Evolutionary conservation across 1,139 yeast species (phyloP).

Genomic region (Debaryomyces coudertii): DNA sequence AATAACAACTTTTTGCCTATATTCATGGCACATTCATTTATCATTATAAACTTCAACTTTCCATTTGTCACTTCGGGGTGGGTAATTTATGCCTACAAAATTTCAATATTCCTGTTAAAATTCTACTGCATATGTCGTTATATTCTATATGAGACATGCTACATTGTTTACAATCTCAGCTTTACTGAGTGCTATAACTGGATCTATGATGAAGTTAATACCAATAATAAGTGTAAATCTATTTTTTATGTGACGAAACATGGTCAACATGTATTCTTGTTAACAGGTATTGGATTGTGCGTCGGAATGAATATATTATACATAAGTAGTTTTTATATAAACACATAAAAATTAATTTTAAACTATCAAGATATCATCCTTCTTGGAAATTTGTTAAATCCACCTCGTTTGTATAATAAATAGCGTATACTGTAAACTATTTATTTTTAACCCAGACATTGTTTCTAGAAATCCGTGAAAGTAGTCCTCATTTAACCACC

Average conservation of each 20-base stretch:
- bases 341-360: not conserved
- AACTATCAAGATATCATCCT: no score
- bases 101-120: constrained; percentile 25
- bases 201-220: constrained; percentile 9
- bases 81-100: constrained; percentile 17
- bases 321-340: constrained; percentile 1
- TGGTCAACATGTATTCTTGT: not conserved
- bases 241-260: not conserved
- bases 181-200: constrained; percentile 10
- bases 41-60: constrained; percentile 22
- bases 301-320: constrained; percentile 4
- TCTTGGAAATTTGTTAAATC: no score
- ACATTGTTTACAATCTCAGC: constrained; percentile 17
- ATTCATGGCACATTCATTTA: constrained; percentile 31
- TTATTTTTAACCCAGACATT: no score
- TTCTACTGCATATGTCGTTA: constrained; percentile 30
- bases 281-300: constrained; percentile 1
- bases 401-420: no score
- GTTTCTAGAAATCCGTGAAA: no score
- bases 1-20: constrained; percentile 31
- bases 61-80: constrained; percentile 15
- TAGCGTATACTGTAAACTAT: no score
- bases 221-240: not conserved
- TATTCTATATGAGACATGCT: constrained; percentile 24
- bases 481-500: no score